Base-by-base conservation (phyloP, 2,329 filamentous ascomycete species). In the Gremmenia infestans region DNA sequence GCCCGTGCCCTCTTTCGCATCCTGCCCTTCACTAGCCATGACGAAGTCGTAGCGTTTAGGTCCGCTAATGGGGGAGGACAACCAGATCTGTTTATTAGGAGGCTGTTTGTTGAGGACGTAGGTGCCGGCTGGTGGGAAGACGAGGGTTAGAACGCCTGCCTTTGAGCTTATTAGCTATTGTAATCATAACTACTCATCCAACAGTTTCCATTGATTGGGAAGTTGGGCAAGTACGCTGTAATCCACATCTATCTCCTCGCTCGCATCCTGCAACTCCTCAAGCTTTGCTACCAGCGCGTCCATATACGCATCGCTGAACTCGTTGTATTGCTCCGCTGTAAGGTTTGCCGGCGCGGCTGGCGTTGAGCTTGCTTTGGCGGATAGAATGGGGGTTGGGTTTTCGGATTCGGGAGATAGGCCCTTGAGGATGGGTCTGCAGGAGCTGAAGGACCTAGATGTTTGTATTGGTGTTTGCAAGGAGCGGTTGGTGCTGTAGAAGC, bases 81-180 rank as follows among this genome's bases (percentile, higher is more conserved):
- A 83, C 94, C 94, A 99, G 69, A 99, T 96, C 71, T 88, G 94
- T 78, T 91, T 94, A 79, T 97, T 97, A 19, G 93, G 91, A 0
- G 94, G 94, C 73, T 99, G 94, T 74, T 99, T 99, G 82, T 99
- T 99, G 75, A 99, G 81, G 58, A 99, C 89, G 70, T 95, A 99
- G 32, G 84, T 93, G 60, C 92, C 91, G 50, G 83, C 77, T 12
- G 79, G 76, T 1, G 84, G 82, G 65, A 89, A 83, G 6, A 76
- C 79, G 67, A 97, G 78, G 60, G 86, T 91, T 65, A 97, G 80
- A 54, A 97, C 91, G 54, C 94, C 93, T 53, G 90, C 82, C 92
- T 97, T 66, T 47, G 58, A 58, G 5, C 19, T 17, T 12, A 49
- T 55, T 43, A 52, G 54, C 19, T 50, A 51, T 47, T 36, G 56